These are phyloP conservation scores for Leccinum truebloodii DNA, from an alignment of 768 basidiomycete genomes.

Conservation along the genomic window DNA sequence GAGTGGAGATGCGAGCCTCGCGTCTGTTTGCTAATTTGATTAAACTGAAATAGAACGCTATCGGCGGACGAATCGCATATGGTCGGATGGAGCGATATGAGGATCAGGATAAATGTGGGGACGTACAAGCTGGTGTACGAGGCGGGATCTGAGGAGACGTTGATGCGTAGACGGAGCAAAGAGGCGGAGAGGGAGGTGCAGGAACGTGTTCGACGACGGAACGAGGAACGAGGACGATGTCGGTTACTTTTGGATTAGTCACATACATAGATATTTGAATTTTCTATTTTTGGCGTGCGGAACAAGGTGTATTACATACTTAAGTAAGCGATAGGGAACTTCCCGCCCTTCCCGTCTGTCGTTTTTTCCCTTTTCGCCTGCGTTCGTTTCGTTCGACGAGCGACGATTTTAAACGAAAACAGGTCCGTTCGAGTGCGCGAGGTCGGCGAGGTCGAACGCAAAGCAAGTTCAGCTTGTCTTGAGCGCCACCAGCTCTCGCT, in stretches of 20 bases:
- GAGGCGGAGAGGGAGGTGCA: constrained; percentile 37
- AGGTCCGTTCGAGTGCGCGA: background rate
- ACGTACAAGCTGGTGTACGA: constrained; percentile 74
- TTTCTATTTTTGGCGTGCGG: constrained; percentile 20
- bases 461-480: background rate
- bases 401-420: background rate
- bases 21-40: constrained; percentile 24
- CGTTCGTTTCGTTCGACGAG: constrained; percentile 1
- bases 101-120: constrained; percentile 56
- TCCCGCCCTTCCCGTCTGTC: constrained; percentile 11
- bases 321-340: constrained; percentile 18
- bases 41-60: constrained; percentile 52
- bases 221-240: constrained; percentile 59
- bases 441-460: background rate
- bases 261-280: background rate
- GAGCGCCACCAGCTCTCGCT: background rate
- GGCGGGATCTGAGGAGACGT: constrained; percentile 58
- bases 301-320: constrained; percentile 19
- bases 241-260: constrained; percentile 31
- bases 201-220: constrained; percentile 44
- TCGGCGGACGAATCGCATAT: constrained; percentile 34
- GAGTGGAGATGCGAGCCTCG: constrained; percentile 27
- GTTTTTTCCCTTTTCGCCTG: constrained; percentile 5
- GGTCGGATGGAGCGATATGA: constrained; percentile 23
- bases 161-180: constrained; percentile 40